Evolutionary conservation across 2,329 filamentous ascomycete species (phyloP).

Genomic region (Botryosphaeria agaves): DNA sequence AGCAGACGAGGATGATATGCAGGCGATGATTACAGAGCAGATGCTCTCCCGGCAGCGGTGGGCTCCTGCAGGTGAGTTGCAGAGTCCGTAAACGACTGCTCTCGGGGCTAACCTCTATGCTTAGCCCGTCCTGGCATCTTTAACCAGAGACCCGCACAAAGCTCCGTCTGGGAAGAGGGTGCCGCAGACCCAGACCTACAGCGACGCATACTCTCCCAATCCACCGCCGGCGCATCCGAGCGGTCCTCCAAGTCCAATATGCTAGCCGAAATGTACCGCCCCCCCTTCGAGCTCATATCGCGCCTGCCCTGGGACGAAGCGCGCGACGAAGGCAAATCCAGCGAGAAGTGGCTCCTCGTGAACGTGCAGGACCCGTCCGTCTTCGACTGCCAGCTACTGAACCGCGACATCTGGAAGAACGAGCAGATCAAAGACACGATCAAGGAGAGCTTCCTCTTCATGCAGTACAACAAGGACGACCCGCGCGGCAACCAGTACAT

Average conservation of each 20-base stretch:
- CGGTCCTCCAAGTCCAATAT: conserved; percentile 53
- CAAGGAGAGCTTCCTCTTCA: conserved; percentile 82
- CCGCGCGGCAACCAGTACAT: conserved; percentile 63
- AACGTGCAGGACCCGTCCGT: conserved; percentile 89
- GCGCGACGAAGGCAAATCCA: conserved; percentile 67
- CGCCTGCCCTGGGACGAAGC: conserved; percentile 68
- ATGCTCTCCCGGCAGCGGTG: conserved; percentile 30
- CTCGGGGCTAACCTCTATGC: too few species aligned
- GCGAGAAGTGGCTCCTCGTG: conserved; percentile 86
- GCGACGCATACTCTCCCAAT: conserved; percentile 36
- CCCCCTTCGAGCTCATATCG: conserved; percentile 79
- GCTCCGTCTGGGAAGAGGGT: conserved; percentile 41
- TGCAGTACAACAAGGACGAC: conserved; percentile 85
- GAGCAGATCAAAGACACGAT: conserved; percentile 60
- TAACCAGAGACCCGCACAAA: conserved; percentile 40
- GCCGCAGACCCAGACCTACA: conserved; percentile 30
- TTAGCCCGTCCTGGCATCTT: conserved; percentile 42
- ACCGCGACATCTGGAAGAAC: conserved; percentile 94
- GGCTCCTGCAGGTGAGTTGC: conserved; percentile 17
- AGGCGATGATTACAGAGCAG: conserved; percentile 47
- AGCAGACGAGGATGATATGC: conserved; percentile 35
- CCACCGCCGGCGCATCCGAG: conserved; percentile 49
- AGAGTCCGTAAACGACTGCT: too few species aligned
- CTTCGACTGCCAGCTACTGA: conserved; percentile 87
- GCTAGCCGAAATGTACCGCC: conserved; percentile 81